These are phyloP conservation scores for Leucoagaricus sp. DNA, from an alignment of 1,284 basidiomycete genomes.

Conservation along the genomic window DNA sequence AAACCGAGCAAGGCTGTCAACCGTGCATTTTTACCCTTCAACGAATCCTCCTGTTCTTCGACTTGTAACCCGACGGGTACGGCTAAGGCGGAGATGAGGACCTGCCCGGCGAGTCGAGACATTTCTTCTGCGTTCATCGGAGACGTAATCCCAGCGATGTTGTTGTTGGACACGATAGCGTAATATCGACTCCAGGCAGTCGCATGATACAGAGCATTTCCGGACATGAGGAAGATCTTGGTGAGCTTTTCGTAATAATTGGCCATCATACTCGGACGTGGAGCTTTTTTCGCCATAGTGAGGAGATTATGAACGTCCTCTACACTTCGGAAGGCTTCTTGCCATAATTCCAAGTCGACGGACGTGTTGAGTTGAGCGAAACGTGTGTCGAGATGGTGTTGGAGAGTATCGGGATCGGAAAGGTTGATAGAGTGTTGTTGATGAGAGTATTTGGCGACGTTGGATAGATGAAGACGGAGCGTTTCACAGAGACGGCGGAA, in stretches of 20 bases:
- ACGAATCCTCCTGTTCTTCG: conserved; percentile 73
- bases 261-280: conserved; percentile 96
- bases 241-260: conserved; percentile 99
- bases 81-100: conserved; percentile 91
- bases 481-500: conserved; percentile 98
- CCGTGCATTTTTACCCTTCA: conserved; percentile 74
- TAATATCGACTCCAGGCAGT: conserved; percentile 95
- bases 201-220: conserved; percentile 94
- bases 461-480: conserved; percentile 91
- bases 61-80: conserved; percentile 83
- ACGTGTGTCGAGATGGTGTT: conserved; percentile 97
- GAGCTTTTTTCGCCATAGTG: conserved; percentile 90
- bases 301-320: conserved; percentile 98
- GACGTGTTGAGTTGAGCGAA: conserved; percentile 98
- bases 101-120: conserved; percentile 85
- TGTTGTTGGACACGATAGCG: conserved; percentile 61
- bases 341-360: conserved; percentile 98
- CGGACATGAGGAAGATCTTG: conserved; percentile 93
- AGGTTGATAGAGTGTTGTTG: conserved; percentile 99
- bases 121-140: conserved; percentile 86
- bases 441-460: conserved; percentile 95
- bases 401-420: conserved; percentile 93
- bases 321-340: conserved; percentile 97
- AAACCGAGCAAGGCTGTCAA: conserved; percentile 89
- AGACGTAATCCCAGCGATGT: conserved; percentile 68